Evolutionary conservation across 2,329 filamentous ascomycete genomes (phyloP), one percentile per base, ranked within the genome.

Genomic region (Monosporascus sp.): DNA sequence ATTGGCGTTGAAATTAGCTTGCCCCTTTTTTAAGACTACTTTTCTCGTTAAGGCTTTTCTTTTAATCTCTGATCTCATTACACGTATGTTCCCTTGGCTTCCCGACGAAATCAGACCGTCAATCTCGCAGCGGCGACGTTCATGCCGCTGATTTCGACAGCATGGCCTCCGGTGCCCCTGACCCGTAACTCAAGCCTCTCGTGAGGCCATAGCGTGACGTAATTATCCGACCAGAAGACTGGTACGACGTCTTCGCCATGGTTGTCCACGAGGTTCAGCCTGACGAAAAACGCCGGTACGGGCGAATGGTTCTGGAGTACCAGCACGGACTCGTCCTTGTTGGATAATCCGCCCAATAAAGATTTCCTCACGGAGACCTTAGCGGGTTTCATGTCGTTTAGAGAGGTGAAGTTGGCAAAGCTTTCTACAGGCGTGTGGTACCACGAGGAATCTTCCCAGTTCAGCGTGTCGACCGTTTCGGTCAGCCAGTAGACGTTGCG

Each of bases 401-500:
- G 65, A 0, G 73, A 67, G 0, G 70, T 77, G 54, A 74, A 77
- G 50, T 83, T 63, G 0, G 74, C 72, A 52, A 76, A 84, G 5
- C 70, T 51, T 1, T 71, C 74, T 0, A 84, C 78, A 0, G 82
- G 82, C 0, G 83, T 86, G 57, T 74, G 70, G 56, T 76, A 84
- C 81, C 82, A 86, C 1, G 74, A 77, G 3, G 82, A 82, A 1
- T 74, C 69, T 0, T 72, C 67, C 82, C 82, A 86, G 54, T 80
- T 70, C 5, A 86, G 63, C 1, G 62, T 64, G 58, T 86, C 83
- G 0, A 70, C 52, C 0, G 67, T 64, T 0, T 66, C 62, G 1
- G 77, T 61, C 1, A 85, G 57, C 81, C 82, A 85, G 69, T 86
- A 86, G 0, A 83, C 77, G 56, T 83, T 85, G 2, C 80, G 72